Conservation (phyloP, 202 grass and related monocot species). For the Saccharum hybrid region DNA sequence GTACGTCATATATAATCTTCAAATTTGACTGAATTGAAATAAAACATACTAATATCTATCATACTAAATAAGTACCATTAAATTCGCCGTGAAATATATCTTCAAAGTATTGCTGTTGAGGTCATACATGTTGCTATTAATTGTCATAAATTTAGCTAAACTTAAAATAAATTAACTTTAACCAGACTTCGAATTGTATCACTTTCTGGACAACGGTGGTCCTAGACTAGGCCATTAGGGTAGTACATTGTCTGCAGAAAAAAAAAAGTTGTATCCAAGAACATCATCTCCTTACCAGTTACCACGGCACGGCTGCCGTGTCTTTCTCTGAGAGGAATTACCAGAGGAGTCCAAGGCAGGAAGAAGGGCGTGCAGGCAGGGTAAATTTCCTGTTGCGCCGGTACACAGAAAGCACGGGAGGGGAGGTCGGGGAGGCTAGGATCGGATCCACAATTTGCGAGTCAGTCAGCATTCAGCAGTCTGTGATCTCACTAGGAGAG, state of each 20-base stretch:
- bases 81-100: too few species aligned
- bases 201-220: background rate
- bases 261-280: background rate
- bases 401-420: background rate
- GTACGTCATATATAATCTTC: too few species aligned
- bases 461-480: too few species aligned
- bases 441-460: background rate
- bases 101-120: too few species aligned
- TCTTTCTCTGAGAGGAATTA: background rate
- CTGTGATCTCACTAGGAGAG: background rate
- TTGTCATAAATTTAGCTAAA: background rate
- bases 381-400: conserved; percentile 1
- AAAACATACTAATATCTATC: too few species aligned
- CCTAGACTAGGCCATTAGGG: background rate
- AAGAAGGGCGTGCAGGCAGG: background rate
- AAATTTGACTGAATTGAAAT: too few species aligned
- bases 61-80: too few species aligned
- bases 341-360: background rate
- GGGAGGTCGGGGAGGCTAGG: background rate
- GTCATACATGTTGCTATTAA: background rate
- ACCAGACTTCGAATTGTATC: too few species aligned
- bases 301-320: background rate
- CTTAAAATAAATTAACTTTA: background rate
- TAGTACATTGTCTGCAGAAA: background rate
- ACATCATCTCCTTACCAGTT: background rate